phyloP scores from a whole-genome alignment of 2,329 filamentous ascomycete genomes.

The Phoma sp. region DNA sequence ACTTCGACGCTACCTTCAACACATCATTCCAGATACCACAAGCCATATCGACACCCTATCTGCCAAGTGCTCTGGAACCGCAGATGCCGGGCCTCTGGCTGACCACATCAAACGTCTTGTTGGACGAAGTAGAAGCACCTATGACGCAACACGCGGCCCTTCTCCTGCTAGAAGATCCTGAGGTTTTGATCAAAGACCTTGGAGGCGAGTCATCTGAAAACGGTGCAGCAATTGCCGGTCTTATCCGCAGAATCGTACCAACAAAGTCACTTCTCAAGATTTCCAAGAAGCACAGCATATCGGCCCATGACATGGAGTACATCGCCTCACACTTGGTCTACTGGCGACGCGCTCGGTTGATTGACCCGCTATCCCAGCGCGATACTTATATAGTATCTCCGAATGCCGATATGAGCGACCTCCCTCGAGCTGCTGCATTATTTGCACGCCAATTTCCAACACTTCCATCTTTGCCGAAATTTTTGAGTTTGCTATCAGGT shows the following conservation, averaged over 20 bases:
- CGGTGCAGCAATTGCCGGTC: slow-evolving; percentile 77
- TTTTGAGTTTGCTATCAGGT: slow-evolving; percentile 82
- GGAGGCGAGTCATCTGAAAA: slow-evolving; percentile 75
- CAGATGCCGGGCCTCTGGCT: slow-evolving; percentile 80
- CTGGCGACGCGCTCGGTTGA: slow-evolving; percentile 90
- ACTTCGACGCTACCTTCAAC: slow-evolving; percentile 69
- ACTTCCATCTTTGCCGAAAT: slow-evolving; percentile 80
- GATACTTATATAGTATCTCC: slow-evolving; percentile 93
- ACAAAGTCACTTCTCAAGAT: slow-evolving; percentile 75
- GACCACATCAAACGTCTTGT: slow-evolving; percentile 81
- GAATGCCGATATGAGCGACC: slow-evolving; percentile 77
- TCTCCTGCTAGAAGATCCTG: slow-evolving; percentile 81
- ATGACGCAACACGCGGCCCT: slow-evolving; percentile 87
- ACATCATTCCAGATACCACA: slow-evolving; percentile 69
- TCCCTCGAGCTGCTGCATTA: slow-evolving; percentile 70
- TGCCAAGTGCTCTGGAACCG: slow-evolving; percentile 71
- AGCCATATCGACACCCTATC: slow-evolving; percentile 70
- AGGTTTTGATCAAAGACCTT: slow-evolving; percentile 74
- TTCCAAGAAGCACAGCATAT: slow-evolving; percentile 72
- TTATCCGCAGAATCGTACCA: slow-evolving; percentile 64
- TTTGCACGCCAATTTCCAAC: slow-evolving; percentile 84
- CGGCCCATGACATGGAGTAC: slow-evolving; percentile 79
- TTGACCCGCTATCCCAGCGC: slow-evolving; percentile 85
- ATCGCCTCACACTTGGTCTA: slow-evolving; percentile 94
- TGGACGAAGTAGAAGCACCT: slow-evolving; percentile 70